These are phyloP conservation scores for Kodamaea sagamina DNA, from an alignment of 805 yeast species.

Conservation along the genomic window DNA sequence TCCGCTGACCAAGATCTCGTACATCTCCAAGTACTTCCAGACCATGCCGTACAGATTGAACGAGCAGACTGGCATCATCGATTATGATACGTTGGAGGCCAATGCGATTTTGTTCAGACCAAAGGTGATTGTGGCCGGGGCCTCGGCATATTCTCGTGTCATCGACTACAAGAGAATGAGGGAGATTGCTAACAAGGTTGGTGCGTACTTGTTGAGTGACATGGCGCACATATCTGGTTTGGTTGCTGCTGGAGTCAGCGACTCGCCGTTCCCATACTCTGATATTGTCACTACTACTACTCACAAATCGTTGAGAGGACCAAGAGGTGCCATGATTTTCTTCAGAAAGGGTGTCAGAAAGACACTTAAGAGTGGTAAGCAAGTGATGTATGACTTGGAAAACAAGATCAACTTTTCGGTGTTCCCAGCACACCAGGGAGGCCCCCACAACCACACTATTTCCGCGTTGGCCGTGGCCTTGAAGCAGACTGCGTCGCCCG, in stretches of 20 bases:
- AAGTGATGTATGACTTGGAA: conserved; percentile 86
- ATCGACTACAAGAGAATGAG: conserved; percentile 97
- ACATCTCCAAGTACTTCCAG: conserved; percentile 94
- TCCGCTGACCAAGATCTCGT: conserved; percentile 87
- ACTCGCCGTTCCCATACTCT: conserved; percentile 94
- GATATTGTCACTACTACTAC: conserved; percentile 98
- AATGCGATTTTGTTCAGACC: conserved; percentile 93
- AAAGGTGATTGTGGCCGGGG: conserved; percentile 94
- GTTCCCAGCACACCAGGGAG: conserved; percentile 99
- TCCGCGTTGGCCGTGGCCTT: conserved; percentile 96
- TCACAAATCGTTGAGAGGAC: conserved; percentile 98
- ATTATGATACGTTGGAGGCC: conserved; percentile 91
- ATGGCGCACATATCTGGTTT: conserved; percentile 99
- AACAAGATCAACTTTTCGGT: conserved; percentile 95
- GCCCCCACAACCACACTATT: conserved; percentile 99
- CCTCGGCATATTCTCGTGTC: conserved; percentile 95
- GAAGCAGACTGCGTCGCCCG: conserved; percentile 90
- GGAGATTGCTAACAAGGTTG: conserved; percentile 94
- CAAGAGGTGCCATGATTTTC: conserved; percentile 99
- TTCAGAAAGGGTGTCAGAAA: conserved; percentile 95
- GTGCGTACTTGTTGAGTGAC: conserved; percentile 93
- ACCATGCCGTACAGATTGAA: conserved; percentile 98
- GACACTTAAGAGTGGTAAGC: conserved; percentile 89
- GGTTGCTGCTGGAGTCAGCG: conserved; percentile 92
- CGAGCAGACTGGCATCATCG: conserved; percentile 89